These are phyloP conservation scores for Lactarius sanguifluus DNA, from an alignment of 768 basidiomycete genomes.

Conservation along the genomic window DNA sequence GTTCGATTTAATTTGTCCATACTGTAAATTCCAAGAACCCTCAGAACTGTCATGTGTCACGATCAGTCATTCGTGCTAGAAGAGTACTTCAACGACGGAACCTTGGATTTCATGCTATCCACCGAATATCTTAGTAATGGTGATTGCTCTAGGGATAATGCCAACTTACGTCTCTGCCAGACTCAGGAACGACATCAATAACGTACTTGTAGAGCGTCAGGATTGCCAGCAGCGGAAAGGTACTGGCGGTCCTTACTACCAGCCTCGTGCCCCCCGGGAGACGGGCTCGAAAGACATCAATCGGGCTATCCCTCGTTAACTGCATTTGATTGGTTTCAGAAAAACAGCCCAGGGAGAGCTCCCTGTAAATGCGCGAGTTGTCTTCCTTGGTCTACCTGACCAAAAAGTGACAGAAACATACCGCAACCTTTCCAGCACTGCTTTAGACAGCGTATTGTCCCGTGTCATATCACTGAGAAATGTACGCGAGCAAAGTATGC, in stretches of 20 bases:
- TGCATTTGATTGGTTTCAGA: conserved; percentile 21
- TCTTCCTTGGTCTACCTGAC: not conserved
- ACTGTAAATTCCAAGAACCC: conserved; percentile 11
- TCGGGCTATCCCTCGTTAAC: conserved; percentile 18
- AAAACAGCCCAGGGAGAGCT: conserved; percentile 24
- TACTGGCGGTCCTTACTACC: conserved; percentile 10
- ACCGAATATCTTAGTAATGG: not conserved
- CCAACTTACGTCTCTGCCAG: conserved; percentile 17
- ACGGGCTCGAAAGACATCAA: conserved; percentile 25
- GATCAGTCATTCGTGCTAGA: not conserved
- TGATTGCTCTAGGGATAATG: not conserved
- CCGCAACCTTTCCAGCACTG: conserved; percentile 12
- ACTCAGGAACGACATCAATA: conserved; percentile 23
- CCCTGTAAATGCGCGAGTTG: conserved; percentile 3
- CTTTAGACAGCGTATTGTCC: not conserved
- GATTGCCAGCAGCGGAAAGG: not conserved
- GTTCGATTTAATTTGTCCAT: conserved; percentile 20
- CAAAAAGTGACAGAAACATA: not conserved
- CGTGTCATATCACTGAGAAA: conserved; percentile 10
- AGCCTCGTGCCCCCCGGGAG: conserved; percentile 22
- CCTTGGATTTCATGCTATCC: conserved; percentile 22
- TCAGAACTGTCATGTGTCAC: conserved; percentile 4
- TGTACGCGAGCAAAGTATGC: not conserved
- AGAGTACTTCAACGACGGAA: not conserved
- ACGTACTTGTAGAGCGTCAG: conserved; percentile 22